Base-by-base conservation (phyloP, 116 monocot genomes). In the Trichopus zeylanicus region DNA sequence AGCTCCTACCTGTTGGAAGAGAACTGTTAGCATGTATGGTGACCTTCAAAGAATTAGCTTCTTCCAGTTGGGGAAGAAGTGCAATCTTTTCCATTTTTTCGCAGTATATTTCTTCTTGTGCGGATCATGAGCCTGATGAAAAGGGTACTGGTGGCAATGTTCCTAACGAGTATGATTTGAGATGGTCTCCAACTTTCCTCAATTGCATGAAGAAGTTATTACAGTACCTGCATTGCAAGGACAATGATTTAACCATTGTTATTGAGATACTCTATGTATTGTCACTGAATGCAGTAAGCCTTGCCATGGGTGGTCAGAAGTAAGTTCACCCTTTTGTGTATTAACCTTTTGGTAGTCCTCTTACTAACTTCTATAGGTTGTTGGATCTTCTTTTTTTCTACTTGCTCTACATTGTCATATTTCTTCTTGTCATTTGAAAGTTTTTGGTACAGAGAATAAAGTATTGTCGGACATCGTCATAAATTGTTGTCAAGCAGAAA, bases 1-100 rank as follows among this genome's bases (percentile, higher is more conserved):
- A 98, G 98, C 77, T 71, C 56, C 64, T 98, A 35, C 88, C 88
- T 23, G 73, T 85, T 73, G 98, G 88, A 57, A 78, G 63, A 39
- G 98, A 98, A 57, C 63, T 98, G 52, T 63, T 91, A 63, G 77
- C 75, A 58, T 98, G 88, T 75, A 66, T 92, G 26, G 20, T 72
- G 22, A 48, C 76, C 25, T 81, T 91, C 8, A 85, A 82, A 70
- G 92, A 85, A 51, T 48, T 91, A 25, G 37, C 62, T 69, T 80
- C 59, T 10, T 73, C 70, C 48, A 30, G 18, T 68, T 48, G 73
- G 25, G 80, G 88, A 15, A 82, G 78, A 81, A 68, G 60, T 54
- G 64, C 69, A 23, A 65, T 91, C 58, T 30, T 64, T 12, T 71
- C 52, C 31, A 66, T 80, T 9, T 76, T 59, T 67, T 68, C 27